Base-by-base conservation (phyloP, 306 rosid genomes). In the Echinosophora koreensis region DNA sequence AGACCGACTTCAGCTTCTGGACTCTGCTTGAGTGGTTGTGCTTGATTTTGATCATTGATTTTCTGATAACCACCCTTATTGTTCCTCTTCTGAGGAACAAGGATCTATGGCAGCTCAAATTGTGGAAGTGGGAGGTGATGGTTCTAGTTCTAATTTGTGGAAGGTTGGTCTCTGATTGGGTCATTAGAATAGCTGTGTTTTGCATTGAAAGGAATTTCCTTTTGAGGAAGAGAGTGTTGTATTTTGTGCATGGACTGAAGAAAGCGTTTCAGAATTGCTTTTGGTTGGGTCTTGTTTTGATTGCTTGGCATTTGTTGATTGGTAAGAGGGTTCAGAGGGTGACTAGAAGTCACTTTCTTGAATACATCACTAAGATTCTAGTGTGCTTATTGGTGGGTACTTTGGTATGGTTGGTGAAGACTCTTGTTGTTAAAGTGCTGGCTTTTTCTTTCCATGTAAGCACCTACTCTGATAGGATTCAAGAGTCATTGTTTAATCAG, bases 71-170 rank as follows among this genome's bases (percentile, higher is more conserved):
- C 13, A 88, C 96, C 0, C 81, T 93, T 1, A 42, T 74, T 2
- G 16, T 89, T 27, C 88, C 75, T 0, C 2, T 55, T 17, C 30
- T 93, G 72, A 81, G 91, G 71, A 3, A 46, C 1, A 84, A 69
- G 79, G 32, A 76, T 17, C 64, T 88, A 17, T 91, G 95, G 97
- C 76, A 89, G 41, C 80, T 93, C 15, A 69, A 47, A 28, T 11
- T 93, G 17, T 93, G 98, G 98, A 91, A 89, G 80, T 93, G 98
- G 98, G 97, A 93, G 78, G 83, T 93, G 5, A 47, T 91, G 89
- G 6, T 93, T 74, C 34, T 91, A 80, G 90, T 91, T 57, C 35
- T 91, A 62, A 93, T 93, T 1, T 93, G 96, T 63, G 98, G 98
- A 5, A 69, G 97, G 17, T 82, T 93, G 82, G 93, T 93, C 3